Conservation (phyloP, 2,329 filamentous ascomycete genomes). For the Trichothecium sympodiale region DNA sequence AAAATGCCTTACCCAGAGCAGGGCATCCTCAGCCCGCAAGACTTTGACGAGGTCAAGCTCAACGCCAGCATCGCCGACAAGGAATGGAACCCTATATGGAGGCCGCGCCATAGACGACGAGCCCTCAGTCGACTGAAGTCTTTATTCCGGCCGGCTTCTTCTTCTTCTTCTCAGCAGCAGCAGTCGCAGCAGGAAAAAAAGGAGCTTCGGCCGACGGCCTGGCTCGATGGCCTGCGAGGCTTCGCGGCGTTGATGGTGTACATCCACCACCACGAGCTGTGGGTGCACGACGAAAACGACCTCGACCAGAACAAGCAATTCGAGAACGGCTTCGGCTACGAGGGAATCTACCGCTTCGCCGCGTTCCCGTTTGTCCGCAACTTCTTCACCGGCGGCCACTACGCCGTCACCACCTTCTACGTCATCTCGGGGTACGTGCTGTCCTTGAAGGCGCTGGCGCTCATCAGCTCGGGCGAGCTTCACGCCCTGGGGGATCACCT, state of each 20-base stretch:
- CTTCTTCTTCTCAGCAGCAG: constrained; percentile 3
- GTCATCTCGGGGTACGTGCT: constrained; percentile 48
- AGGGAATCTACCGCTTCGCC: constrained; percentile 35
- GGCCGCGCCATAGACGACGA: constrained; percentile 11
- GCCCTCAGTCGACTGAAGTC: constrained; percentile 6
- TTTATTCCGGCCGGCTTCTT: constrained; percentile 7
- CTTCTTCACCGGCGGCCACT: constrained; percentile 52
- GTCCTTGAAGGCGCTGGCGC: constrained; percentile 34
- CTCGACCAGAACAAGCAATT: constrained; percentile 24
- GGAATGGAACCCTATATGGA: constrained; percentile 16
- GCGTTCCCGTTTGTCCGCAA: constrained; percentile 45
- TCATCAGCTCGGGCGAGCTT: constrained; percentile 32
- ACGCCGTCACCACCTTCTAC: constrained; percentile 45
- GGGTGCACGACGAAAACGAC: constrained; percentile 35
- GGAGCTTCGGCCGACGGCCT: constrained; percentile 40
- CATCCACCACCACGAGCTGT: constrained; percentile 47
- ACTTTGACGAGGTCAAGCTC: too few relatives aligned
- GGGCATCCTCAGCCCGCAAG: too few relatives aligned
- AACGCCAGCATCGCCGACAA: constrained; percentile 7
- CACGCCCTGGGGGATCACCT: constrained; percentile 30
- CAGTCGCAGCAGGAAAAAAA: constrained; percentile 4
- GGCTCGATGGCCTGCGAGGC: constrained; percentile 51
- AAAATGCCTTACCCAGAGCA: too few relatives aligned
- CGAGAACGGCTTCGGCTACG: constrained; percentile 42
- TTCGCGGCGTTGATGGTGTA: constrained; percentile 59